phyloP scores from a whole-genome alignment of 2,329 filamentous ascomycete species.

The Neophaeococcomyces aloes region DNA sequence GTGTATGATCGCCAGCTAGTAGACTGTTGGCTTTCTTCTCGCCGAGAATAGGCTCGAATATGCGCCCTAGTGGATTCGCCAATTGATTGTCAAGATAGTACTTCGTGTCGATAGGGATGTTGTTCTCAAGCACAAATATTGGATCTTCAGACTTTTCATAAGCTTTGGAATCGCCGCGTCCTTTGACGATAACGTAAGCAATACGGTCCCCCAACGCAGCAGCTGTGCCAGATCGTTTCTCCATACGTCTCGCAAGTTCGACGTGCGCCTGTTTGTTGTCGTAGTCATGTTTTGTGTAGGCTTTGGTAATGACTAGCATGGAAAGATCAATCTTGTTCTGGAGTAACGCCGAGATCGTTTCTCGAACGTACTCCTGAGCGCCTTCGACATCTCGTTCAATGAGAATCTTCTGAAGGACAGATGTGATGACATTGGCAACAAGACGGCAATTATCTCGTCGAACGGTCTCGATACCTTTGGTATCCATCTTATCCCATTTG shows the following conservation, averaged over 20 bases:
- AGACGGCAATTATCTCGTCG: slow-evolving; percentile 91
- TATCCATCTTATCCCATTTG: slow-evolving; percentile 99
- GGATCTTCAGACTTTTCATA: slow-evolving; percentile 97
- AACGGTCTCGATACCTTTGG: slow-evolving; percentile 97
- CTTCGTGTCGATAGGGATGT: slow-evolving; percentile 92
- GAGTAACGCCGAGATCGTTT: slow-evolving; percentile 84
- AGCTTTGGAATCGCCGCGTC: slow-evolving; percentile 77
- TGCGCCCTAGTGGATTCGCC: slow-evolving; percentile 82
- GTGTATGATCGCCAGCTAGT: slow-evolving; percentile 85
- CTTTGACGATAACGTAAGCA: slow-evolving; percentile 95
- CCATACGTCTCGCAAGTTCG: slow-evolving; percentile 91
- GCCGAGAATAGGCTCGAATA: slow-evolving; percentile 95
- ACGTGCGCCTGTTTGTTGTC: slow-evolving; percentile 89
- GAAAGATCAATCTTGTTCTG: slow-evolving; percentile 99
- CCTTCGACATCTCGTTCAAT: slow-evolving; percentile 85
- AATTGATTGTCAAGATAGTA: slow-evolving; percentile 99
- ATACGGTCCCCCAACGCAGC: slow-evolving; percentile 90
- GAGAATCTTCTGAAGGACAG: slow-evolving; percentile 85
- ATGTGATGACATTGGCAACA: slow-evolving; percentile 95
- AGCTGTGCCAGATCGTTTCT: slow-evolving; percentile 86
- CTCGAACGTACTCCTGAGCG: slow-evolving; percentile 92
- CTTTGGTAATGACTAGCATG: slow-evolving; percentile 97
- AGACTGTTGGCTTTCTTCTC: slow-evolving; percentile 82
- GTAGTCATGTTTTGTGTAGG: slow-evolving; percentile 82
- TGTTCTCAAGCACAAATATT: slow-evolving; percentile 93